Percentiles rank a stretch among this genome's conserved stretches.
These are phyloP conservation scores for Boletus rubropictus DNA, from an alignment of 768 basidiomycete genomes.

Conservation along the genomic window DNA sequence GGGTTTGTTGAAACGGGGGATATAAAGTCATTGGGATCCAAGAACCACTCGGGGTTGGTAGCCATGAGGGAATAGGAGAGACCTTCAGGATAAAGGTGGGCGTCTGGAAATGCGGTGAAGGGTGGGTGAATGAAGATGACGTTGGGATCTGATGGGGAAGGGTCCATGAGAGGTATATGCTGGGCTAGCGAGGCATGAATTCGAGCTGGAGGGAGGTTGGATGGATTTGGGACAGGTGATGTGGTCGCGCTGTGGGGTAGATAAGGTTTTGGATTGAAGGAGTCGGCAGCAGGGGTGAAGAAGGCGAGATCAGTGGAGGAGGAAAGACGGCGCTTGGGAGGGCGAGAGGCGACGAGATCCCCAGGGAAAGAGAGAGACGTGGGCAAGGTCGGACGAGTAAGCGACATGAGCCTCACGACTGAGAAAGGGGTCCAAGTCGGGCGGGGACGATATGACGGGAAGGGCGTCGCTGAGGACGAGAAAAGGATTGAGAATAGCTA, in stretches of 20 bases:
- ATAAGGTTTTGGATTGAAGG: constrained; percentile 65
- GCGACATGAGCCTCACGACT: constrained; percentile 17
- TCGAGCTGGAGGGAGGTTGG: constrained; percentile 29
- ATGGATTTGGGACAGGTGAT: constrained; percentile 14
- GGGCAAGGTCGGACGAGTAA: constrained; percentile 10
- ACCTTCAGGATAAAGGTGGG: constrained; percentile 56
- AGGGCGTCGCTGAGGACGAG: constrained; percentile 12
- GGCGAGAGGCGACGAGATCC: constrained; percentile 22
- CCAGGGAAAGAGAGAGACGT: constrained; percentile 24
- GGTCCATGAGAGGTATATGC: constrained; percentile 58
- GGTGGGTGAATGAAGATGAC: constrained; percentile 72
- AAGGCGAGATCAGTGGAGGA: constrained; percentile 49
- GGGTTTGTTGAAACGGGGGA: constrained; percentile 41
- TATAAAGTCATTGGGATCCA: constrained; percentile 60
- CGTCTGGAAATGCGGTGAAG: constrained; percentile 60
- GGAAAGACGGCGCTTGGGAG: constrained; percentile 45
- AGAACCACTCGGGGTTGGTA: constrained; percentile 76
- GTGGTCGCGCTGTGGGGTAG: constrained; percentile 33
- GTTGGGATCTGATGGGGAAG: constrained; percentile 57
- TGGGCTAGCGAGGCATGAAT: constrained; percentile 34
- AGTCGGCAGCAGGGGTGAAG: constrained; percentile 56
- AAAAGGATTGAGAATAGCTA: constrained; percentile 10
- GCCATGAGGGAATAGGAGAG: constrained; percentile 67
- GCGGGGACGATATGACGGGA: neutral
- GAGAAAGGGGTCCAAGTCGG: neutral